Evolutionary conservation across 176 grass and related monocot species (phyloP), one percentile per base, ranked within the genome.

Genomic region (Chloris gayana): DNA sequence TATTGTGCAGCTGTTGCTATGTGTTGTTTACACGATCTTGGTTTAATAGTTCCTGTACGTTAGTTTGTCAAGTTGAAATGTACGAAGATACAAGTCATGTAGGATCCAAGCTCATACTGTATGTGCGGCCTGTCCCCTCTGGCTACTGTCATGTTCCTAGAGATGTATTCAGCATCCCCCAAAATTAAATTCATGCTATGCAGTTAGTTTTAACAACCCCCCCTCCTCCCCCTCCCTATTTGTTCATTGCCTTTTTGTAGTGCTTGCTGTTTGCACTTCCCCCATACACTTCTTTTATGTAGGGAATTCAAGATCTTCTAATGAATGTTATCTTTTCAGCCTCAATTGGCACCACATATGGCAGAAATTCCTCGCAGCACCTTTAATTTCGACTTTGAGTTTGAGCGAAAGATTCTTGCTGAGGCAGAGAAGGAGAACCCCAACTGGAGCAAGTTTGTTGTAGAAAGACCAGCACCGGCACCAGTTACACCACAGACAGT

Each of bases 341-440:
- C 96, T 76, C 96, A 93, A 62, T 77, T 99, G 78, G 69, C 86
- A 18, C 82, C 79, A 45, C 84, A 92, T 53, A 88, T 88, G 72
- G n/a, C 64, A 70, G 96, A 99, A 56, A 62, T 95, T 89, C 88
- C 88, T 79, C 82, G 90, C 70, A 90, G 90, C 64, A 91, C 82
- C 50, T 95, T 99, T 65, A 88, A 95, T 27, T 99, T 89, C 61
- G 90, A 99, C 77, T 99, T 95, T 86, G 96, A 99, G 25, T 99
- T 89, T 85, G 96, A 99, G 59, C 93, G 78, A 85, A 91, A 75
- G 73, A 99, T 99, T 79, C 88, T 99, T 73, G 92, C 88, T 15
- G 96, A 99, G 76, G 90, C 96, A 33, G 96, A 95, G 31, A 99
- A 91, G 84, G 92, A 99, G 38, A 91, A 60, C 53, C 96, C 92